Evolutionary conservation across 352 stramenopile genomes (phyloP), one percentile per base, ranked within the genome.

Genomic region (Globisporangium spinosum): DNA sequence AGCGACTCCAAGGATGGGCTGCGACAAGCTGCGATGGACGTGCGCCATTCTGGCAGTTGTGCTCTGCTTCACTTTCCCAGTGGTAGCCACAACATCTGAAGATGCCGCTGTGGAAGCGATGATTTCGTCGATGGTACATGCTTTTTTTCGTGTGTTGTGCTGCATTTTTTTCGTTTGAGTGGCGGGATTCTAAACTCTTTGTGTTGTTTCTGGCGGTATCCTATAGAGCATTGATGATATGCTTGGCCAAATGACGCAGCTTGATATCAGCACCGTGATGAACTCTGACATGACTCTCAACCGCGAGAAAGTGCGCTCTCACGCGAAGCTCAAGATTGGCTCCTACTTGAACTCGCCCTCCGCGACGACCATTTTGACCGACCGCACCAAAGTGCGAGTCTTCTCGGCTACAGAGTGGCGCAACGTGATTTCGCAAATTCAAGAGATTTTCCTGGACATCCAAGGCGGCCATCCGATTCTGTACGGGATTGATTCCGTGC

Each of bases 181-280:
- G 10, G 23, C 6, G 12, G 29, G 43, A 35, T 63, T 20, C 9
- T 23, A 17, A 53, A 17, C n/a, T 35, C 29, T 49, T 27, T 17
- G 20, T 55, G n/a, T 27, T 23, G 47, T 27, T 23, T 55, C 20
- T 43, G 15, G 7, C 17, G 54, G 22, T 58, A 4, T 35, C n/a
- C 27, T 61, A n/a, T 17, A 72, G 67, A 72, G 62, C 29, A 20
- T 77, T 10, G 65, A 79, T 8, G 77, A 82, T 20, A 81, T 92
- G 72, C 74, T 98, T 12, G 91, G 90, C 1, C 93, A 98, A 68
- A 97, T 98, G 90, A 84, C 87, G 13, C 93, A 98, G 76, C 77
- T 98, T 10, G 91, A 97, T 35, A 83, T 98, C 35, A 87, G 80
- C 67, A 80, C 85, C 6, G 80, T 98, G 22, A 58, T 97, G 32